Base-by-base conservation (phyloP, 2,329 filamentous ascomycete genomes). In the Verticillium longisporum region DNA sequence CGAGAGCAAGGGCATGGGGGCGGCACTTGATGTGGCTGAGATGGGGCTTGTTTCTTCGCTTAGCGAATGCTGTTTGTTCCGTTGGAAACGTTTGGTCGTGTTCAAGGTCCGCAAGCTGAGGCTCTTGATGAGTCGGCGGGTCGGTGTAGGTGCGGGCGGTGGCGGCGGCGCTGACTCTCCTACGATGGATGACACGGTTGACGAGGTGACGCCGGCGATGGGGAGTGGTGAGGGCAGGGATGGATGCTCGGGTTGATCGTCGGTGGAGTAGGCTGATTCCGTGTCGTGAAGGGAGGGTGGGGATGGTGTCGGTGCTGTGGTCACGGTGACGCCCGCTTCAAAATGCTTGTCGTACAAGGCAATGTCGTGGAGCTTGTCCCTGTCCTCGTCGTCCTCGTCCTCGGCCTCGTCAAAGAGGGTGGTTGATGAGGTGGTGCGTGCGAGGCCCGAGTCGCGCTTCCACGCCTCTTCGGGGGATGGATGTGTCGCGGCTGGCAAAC, bases 391-490 rank as follows among this genome's bases (percentile, higher is more conserved):
- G 57, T 77, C 73, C 62, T 78, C 74, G 60, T 71, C n/a, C n/a
- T n/a, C n/a, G n/a, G n/a, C 73, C 66, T 75, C 72, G 68, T 75
- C 75, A 37, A 69, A 74, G 56, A 75, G 74, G 26, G 75, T 77
- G 60, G 69, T 69, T 5, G 72, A 69, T 33, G 78, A 79, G 36
- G 75, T 73, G 15, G 79, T 80, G 13, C 79, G 75, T 58, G 80
- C 79, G 58, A 83, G 77, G 7, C 78, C 81, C 31, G 83, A 86
- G 66, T 86, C 83, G 62, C 84, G 77, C 71, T 83, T 86, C 70
- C 76, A 76, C 62, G 75, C 74, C 62, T 80, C 75, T 14, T 71
- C 66, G 54, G 66, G 65, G 68, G 13, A 71, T 64, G 32, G 54
- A 55, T 13, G 26, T 55, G 13, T 34, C n/a, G 18, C 54, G 67